Base-by-base conservation (phyloP, 345 rosid species). In the Punica granatum region DNA sequence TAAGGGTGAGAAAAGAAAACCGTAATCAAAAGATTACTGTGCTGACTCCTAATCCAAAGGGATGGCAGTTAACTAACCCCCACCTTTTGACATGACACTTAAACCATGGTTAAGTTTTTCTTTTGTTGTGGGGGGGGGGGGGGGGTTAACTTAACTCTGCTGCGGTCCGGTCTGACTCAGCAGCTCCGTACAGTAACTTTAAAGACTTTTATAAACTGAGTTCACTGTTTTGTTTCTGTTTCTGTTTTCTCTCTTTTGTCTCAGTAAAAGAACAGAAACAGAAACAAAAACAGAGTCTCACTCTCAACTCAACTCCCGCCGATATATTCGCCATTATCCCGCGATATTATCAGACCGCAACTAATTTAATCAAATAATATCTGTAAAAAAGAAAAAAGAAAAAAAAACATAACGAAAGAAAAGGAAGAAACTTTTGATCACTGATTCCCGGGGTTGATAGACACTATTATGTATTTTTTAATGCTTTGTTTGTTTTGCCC, bases 301-400 rank as follows among this genome's bases (percentile, higher is more conserved):
- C 33, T 16, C n/a, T 26, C 56, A 28, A 34, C 60, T 54, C 60
- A 54, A 54, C 60, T 54, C 60, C 60, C 31, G 60, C 60, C 69
- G 69, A 66, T 66, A 28, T 66, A 31, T 41, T 66, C 69, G 69
- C 28, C 23, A 66, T 44, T 48, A 46, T 66, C 54, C 59, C 69
- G 60, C 59, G 69, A 66, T 66, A 66, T 65, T 42, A 15, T 44
- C 18, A 18, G 56, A 54, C 60, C 18, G 30, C 30, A 26, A 56
- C 25, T 19, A 10, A 13, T 26, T 11, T 10, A 13, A 26, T 14
- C 23, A n/a, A 51, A 37, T 37, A 5, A 37, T 4, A 37, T 11
- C 5, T 37, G 41, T 51, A 21, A 51, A 51, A 51, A 64, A 25
- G 4, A 11, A 63, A 3, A 19, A 63, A 37, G 23, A 63, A 33